These are phyloP conservation scores for Leishmania lainsoni DNA, from an alignment of 208 protist genomes.

Conservation along the genomic window DNA sequence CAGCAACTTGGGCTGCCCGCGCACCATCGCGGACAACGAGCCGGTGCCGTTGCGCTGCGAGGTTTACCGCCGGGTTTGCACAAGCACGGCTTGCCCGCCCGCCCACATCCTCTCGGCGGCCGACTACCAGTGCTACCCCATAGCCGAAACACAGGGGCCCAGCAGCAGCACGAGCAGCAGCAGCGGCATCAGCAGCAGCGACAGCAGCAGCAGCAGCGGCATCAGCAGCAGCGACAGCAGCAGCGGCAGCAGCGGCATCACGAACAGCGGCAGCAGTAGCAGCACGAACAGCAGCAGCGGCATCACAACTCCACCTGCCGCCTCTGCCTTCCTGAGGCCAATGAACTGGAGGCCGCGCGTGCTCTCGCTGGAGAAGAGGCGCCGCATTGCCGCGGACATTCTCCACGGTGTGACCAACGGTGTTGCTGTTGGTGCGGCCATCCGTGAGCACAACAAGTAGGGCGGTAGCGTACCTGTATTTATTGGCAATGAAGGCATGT, in stretches of 20 bases:
- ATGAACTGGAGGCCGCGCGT: neutral
- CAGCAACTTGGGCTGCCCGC: constrained; percentile 43
- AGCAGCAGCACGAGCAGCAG: constrained; percentile 4
- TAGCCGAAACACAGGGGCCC: too few species aligned
- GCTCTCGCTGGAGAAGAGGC: neutral
- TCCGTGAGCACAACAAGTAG: neutral
- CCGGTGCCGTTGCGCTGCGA: constrained; percentile 41
- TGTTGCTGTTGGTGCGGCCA: neutral
- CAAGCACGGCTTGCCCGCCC: constrained; percentile 32
- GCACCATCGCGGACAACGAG: constrained; percentile 13
- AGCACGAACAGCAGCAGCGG: neutral
- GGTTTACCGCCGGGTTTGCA: constrained; percentile 50
- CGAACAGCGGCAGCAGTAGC: neutral
- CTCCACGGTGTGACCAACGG: constrained; percentile 18
- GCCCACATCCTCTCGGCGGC: constrained; percentile 28
- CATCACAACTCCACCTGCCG: neutral
- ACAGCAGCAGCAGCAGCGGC: neutral
- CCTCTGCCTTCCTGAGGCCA: neutral
- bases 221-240: neutral
- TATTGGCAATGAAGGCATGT: too few species aligned
- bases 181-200: neutral
- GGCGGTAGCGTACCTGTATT: too few species aligned
- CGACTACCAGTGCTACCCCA: constrained; percentile 51
- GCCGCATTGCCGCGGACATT: constrained; percentile 7
- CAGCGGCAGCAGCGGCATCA: neutral